Evolutionary conservation across 1,139 yeast species (phyloP).

Genomic region (Yamadazyma triangularis): DNA sequence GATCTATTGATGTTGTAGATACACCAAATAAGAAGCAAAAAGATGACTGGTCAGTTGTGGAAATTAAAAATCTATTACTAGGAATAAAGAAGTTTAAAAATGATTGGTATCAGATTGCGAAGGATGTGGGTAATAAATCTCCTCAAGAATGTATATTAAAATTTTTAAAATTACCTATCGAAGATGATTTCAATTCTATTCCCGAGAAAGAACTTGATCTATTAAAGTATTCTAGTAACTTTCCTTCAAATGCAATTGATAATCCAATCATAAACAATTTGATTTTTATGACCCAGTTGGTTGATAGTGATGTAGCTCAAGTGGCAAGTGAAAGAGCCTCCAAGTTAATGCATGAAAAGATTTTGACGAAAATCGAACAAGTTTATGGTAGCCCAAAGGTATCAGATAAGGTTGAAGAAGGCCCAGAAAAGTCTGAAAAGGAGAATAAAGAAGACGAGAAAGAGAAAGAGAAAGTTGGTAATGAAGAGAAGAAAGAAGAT

Average conservation of each 20-base stretch:
- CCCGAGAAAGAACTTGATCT: conserved; percentile 48
- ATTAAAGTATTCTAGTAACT: conserved; percentile 74
- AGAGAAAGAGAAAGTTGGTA: conserved; percentile 37
- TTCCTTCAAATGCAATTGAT: conserved; percentile 81
- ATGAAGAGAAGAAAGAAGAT: conserved; percentile 9
- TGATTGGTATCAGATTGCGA: conserved; percentile 76
- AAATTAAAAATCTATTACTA: conserved; percentile 52
- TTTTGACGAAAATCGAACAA: conserved; percentile 33
- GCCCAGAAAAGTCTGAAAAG: conserved; percentile 16
- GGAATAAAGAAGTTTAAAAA: conserved; percentile 57
- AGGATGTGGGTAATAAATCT: conserved; percentile 55
- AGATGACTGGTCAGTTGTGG: conserved; percentile 64
- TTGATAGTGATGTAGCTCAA: conserved; percentile 81
- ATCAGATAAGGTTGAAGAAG: conserved; percentile 30
- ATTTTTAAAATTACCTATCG: conserved; percentile 78
- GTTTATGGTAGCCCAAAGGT: too few relatives aligned
- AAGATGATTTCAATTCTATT: conserved; percentile 61
- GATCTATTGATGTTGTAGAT: conserved; percentile 3
- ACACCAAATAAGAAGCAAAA: conserved; percentile 31
- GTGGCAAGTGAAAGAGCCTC: conserved; percentile 73
- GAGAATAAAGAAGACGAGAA: conserved; percentile 7
- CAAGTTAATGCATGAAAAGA: conserved; percentile 49
- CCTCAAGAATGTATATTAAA: conserved; percentile 80
- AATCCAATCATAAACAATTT: conserved; percentile 91
- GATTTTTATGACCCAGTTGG: conserved; percentile 79